Evolutionary conservation across 768 basidiomycete genomes (phyloP).

Genomic region (Dendrothele bispora): DNA sequence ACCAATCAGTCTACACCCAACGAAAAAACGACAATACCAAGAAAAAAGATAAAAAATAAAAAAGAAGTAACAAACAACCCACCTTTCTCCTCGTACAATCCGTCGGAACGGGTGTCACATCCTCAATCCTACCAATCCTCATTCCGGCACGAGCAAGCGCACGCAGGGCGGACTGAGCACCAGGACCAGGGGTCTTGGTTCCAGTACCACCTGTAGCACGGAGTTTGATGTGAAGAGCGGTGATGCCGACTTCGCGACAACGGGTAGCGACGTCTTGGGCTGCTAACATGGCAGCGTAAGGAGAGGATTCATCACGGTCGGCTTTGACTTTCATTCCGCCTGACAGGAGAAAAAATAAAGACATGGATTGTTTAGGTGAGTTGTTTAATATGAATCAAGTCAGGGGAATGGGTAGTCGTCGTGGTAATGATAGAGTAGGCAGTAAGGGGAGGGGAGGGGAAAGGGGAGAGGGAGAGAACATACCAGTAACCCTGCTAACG

Average conservation of each 20-base stretch:
- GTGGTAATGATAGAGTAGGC: not conserved
- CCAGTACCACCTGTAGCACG: conserved; percentile 98
- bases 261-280: conserved; percentile 95
- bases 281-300: conserved; percentile 96
- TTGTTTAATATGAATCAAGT: no score
- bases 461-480: conserved; percentile 28
- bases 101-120: conserved; percentile 96
- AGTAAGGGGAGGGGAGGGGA: no score
- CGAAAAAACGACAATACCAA: conserved; percentile 3
- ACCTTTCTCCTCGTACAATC: conserved; percentile 98
- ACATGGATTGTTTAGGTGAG: no score
- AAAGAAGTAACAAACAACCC: conserved; percentile 16
- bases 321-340: conserved; percentile 99
- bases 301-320: conserved; percentile 98
- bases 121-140: conserved; percentile 97
- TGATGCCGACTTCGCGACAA: conserved; percentile 98
- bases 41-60: not conserved
- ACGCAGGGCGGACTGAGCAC: conserved; percentile 96
- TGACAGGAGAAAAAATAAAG: no score
- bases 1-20: no score
- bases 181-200: conserved; percentile 98
- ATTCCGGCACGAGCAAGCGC: conserved; percentile 98
- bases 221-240: conserved; percentile 98
- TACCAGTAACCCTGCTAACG: conserved; percentile 96
- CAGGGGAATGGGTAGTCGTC: not conserved